Evolutionary conservation across 2,329 filamentous ascomycete genomes (phyloP).

Genomic region (Dactylellina leptospora): DNA sequence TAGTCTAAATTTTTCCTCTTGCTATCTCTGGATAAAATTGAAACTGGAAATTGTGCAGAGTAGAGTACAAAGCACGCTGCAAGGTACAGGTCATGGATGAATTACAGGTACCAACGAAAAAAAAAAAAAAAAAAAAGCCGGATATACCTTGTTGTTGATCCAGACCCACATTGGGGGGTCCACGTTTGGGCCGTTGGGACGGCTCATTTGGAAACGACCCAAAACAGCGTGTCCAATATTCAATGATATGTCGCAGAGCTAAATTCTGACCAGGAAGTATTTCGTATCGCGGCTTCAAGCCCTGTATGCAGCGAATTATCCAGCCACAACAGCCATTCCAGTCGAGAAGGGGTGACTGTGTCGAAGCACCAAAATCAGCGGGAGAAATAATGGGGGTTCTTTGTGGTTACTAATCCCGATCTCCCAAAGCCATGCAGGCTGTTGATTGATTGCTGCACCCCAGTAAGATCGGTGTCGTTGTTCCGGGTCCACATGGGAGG

Average conservation of each 20-base stretch:
- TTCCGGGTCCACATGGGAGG: conserved; percentile 53
- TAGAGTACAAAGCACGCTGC: conserved; percentile 1
- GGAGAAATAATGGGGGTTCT: conserved; percentile 13
- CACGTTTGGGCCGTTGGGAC: conserved; percentile 38
- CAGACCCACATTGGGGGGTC: conserved; percentile 37
- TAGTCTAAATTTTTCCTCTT: neutral
- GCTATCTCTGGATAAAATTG: conserved; percentile 13
- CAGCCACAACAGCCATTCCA: conserved; percentile 30
- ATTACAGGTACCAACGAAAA: conserved; percentile 12
- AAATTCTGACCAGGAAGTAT: conserved; percentile 45
- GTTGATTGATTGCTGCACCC: conserved; percentile 44
- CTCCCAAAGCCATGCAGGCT: conserved; percentile 38
- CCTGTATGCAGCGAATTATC: conserved; percentile 21
- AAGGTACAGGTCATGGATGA: conserved; percentile 20
- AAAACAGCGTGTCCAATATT: conserved; percentile 34
- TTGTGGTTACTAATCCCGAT: conserved; percentile 52
- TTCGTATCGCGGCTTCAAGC: conserved; percentile 34
- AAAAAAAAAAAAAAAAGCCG: conserved; percentile 39
- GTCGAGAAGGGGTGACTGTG: conserved; percentile 5
- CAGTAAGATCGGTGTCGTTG: conserved; percentile 53
- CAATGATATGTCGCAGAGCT: conserved; percentile 13
- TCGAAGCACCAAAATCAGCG: conserved; percentile 27
- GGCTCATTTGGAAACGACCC: conserved; percentile 52
- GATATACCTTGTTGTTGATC: conserved; percentile 44
- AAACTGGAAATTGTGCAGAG: conserved; percentile 3